Conservation (phyloP, 176 grass and related monocot species). For the Triticum aestivum region IWGSC_CS_RefSeq_v2.1 NC_057808.1:569016617-569017116, state of each 20-base stretch:
- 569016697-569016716: conserved; percentile 60
- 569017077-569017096: not conserved
- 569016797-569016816: conserved; percentile 64
- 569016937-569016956: conserved; percentile 9
- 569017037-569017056: not conserved
- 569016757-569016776: conserved; percentile 67
- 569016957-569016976: conserved; percentile 6
- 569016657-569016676: conserved; percentile 48
- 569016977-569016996: too few relatives aligned
- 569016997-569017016: conserved; percentile 15
- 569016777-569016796: conserved; percentile 61
- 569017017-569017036: conserved; percentile 11
- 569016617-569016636: not conserved
- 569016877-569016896: not conserved
- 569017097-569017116: not conserved
- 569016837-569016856: conserved; percentile 76
- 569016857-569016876: conserved; percentile 50
- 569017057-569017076: too few relatives aligned
- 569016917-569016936: not conserved
- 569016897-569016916: not conserved
- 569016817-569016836: conserved; percentile 72
- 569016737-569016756: conserved; percentile 74
- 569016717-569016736: conserved; percentile 69
- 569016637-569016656: conserved; percentile 27
- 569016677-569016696: conserved; percentile 54